Base-by-base conservation (phyloP, 305 asterid species). In the Petunia hybrid region DNA sequence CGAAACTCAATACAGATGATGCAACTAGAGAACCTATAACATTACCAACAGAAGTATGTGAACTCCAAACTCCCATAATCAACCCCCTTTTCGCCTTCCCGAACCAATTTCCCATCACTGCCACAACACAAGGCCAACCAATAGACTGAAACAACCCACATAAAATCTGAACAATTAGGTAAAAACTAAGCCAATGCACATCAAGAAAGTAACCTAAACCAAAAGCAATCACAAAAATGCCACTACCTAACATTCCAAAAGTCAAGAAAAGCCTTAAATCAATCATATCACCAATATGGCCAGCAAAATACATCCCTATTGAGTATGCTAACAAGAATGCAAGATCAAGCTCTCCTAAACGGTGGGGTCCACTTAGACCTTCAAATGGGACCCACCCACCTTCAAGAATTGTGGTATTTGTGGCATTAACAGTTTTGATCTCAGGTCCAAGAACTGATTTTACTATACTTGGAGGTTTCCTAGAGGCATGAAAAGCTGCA, bases 81-180 rank as follows among this genome's bases (percentile, higher is more conserved):
- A 96, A 80, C 81, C 98, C 98, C 83, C 99, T 92, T 85, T 89
- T 92, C 3, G 91, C 89, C 89, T 91, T 92, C 87, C 94, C 95
- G 79, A 89, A 94, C 99, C 99, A 96, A 78, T 94, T 94, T 74
- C 98, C 99, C 45, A 94, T 91, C 67, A 93, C 91, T 2, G 99
- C 91, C 86, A 96, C 98, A 80, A 96, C 99, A 85, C 98, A 92
- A 76, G 99, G 99, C 98, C 97, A 95, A 42, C 98, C 98, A 2
- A 94, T 85, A 38, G 98, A 95, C 89, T 95, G 99, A 85, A 92
- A 94, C 83, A 95, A 79, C 78, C 98, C 99, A 87, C 99, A 92
- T 0, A 89, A 71, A 85, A 91, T 14, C 88, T 95, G 98, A 78
- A 95, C 85, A 77, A 84, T 59, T 51, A 93, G 84, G 68, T 88